Evolutionary conservation across 2,329 filamentous ascomycete genomes (phyloP).

Genomic region (Sporothrix variecibatus): DNA sequence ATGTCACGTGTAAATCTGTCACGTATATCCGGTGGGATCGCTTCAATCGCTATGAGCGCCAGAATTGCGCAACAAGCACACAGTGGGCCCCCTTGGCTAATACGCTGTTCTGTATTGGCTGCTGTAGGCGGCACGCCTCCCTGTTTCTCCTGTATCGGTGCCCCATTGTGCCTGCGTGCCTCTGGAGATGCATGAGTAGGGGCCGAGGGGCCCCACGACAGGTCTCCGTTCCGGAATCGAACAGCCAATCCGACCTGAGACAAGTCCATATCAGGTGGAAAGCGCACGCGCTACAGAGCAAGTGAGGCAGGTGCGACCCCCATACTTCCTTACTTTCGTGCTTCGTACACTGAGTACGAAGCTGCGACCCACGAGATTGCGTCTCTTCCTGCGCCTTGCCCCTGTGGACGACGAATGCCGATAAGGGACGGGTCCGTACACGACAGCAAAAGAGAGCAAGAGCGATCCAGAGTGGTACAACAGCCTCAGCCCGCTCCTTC

Average conservation of each 20-base stretch:
- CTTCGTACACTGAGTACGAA: neutral
- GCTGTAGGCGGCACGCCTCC: neutral
- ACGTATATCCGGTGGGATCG: neutral
- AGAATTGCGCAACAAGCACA: neutral
- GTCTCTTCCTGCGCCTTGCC: constrained; percentile 15
- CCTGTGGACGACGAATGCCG: constrained; percentile 11
- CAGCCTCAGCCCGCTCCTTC: neutral
- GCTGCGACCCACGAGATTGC: constrained; percentile 20
- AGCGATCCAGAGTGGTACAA: constrained; percentile 6
- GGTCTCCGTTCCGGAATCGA: neutral
- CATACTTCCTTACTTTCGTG: neutral
- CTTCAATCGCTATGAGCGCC: neutral
- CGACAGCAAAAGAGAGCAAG: constrained; percentile 16
- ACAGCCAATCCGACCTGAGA: constrained; percentile 16
- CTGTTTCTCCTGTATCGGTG: constrained; percentile 20
- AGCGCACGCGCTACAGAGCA: neutral
- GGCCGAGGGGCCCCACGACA: neutral
- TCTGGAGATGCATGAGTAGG: neutral
- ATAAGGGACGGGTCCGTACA: constrained; percentile 18
- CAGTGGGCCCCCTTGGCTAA: constrained; percentile 14
- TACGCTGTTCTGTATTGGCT: constrained; percentile 20
- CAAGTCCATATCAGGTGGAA: constrained; percentile 5
- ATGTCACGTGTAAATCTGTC: neutral
- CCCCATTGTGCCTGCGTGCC: too few relatives aligned
- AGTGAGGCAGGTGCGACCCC: neutral